Base-by-base conservation (phyloP, 495 filamentous ascomycete genomes). In the Lepraria neglecta region DNA sequence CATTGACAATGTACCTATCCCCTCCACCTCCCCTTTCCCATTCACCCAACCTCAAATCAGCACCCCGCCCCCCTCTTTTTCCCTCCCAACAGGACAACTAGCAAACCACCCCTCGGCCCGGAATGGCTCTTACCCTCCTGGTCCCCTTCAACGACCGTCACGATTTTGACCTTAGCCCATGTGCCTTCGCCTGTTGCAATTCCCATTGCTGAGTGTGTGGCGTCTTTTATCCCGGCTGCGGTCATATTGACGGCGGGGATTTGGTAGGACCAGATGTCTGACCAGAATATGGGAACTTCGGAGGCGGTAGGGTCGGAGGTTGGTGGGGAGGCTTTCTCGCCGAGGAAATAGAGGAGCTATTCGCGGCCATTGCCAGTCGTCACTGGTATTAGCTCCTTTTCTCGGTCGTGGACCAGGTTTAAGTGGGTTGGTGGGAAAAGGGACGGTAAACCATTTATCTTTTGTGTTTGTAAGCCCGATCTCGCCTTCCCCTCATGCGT, bases 291-390 rank as follows among this genome's bases (percentile, higher is more conserved):
- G 24, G 31, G 44, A 31, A 15, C 4, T 33, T 54, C 30, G 51
- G 51, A 38, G 9, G 15, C 4, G 7, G n/a, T 54, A 10, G 47
- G 15, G 3, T 42, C 24, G 5, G 59, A 24, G 21, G 40, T 31
- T 21, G 59, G 55, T 14, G 9, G 27, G 21, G 28, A 17, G 21
- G 63, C 47, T 46, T 60, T 60, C 54, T 68, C 70, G 28, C 80
- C 80, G 33, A 83, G 72, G 65, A 82, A 70, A 68, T 80, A 82
- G 0, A 81, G 64, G 7, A 84, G 72, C 63, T 81, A 84, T 19
- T 74, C 66, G 10, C 81, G 70, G 12, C 80, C 81, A 28, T 77
- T 70, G 14, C 80, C 78, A 0, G 78, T 81, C 1, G 64, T 71
- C n/a, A 82, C 55, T 0, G 78, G 76, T 4, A 80, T 63, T 3